Percentiles rank a stretch among this genome's conserved stretches.
Evolutionary conservation across 2,329 filamentous ascomycete genomes (phyloP).

Genomic region (Metarhizium sp.): DNA sequence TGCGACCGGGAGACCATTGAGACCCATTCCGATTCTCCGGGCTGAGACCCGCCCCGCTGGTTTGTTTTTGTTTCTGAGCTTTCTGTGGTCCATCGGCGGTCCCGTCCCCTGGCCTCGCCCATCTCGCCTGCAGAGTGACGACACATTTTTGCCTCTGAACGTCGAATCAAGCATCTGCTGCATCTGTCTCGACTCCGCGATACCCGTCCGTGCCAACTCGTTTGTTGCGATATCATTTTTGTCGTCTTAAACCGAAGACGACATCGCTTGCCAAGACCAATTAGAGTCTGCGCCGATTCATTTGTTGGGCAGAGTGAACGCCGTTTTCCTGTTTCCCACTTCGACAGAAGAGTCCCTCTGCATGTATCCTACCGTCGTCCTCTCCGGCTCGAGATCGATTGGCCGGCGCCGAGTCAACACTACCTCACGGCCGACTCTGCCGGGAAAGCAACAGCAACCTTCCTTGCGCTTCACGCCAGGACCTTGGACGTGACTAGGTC

Average conservation of each 20-base stretch:
- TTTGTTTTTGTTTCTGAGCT: not conserved
- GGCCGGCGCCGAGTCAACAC: constrained; percentile 6
- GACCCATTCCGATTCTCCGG: not conserved
- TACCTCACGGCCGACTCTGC: not conserved
- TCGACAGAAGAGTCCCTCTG: constrained; percentile 4
- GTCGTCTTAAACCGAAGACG: not conserved
- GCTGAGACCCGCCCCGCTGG: constrained; percentile 3
- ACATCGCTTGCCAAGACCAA: not conserved
- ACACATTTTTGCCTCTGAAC: not conserved
- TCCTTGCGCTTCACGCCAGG: not conserved
- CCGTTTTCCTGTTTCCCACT: not conserved
- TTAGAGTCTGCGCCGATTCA: not conserved
- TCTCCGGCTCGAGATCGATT: constrained; percentile 6
- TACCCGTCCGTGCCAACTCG: not conserved
- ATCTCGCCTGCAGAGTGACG: not conserved
- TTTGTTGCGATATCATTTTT: not conserved
- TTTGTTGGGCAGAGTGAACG: not conserved
- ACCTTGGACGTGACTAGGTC: constrained; percentile 2
- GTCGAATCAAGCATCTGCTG: not conserved
- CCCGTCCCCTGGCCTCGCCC: not conserved
- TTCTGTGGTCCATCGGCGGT: not conserved
- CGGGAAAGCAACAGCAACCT: constrained; percentile 1
- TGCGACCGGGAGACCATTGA: not conserved
- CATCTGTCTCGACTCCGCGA: not conserved
- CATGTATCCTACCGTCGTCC: constrained; percentile 8